A percentile compares a stretch with the other conserved stretches of the same genome.
These are phyloP conservation scores for Oryza longistaminata DNA, from an alignment of 176 grass and related monocot genomes.

Conservation along the genomic window DNA sequence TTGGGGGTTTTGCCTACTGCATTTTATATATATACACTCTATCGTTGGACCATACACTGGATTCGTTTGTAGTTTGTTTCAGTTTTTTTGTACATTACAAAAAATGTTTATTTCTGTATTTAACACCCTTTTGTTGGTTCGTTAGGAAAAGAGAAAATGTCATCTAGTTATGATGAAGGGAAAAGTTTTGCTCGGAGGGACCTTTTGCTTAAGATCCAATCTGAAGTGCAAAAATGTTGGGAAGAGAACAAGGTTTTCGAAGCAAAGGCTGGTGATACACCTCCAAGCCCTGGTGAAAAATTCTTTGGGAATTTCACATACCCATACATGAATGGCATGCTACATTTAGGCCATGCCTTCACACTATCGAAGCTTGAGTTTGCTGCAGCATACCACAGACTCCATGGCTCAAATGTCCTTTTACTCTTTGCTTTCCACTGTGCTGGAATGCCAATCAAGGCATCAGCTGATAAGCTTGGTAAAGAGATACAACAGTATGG, in stretches of 20 bases:
- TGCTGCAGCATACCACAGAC: constrained; percentile 59
- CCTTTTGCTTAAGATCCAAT: constrained; percentile 51
- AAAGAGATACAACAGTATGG: constrained; percentile 60
- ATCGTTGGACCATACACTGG: not conserved
- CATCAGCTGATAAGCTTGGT: constrained; percentile 62
- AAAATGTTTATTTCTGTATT: not conserved
- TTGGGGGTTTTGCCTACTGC: not conserved
- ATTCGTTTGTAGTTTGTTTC: not conserved
- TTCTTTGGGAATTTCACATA: constrained; percentile 81
- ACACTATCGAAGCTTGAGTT: constrained; percentile 60
- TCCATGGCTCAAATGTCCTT: constrained; percentile 66
- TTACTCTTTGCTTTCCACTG: constrained; percentile 76
- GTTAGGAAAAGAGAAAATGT: constrained; percentile 39
- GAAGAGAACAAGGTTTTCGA: constrained; percentile 60
- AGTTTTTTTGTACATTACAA: not conserved
- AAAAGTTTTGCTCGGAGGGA: constrained; percentile 53
- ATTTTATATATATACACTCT: not conserved
- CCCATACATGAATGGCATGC: constrained; percentile 83
- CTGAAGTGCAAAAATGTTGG: constrained; percentile 41
- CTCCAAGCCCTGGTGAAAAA: constrained; percentile 47
- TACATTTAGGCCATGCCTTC: constrained; percentile 78
- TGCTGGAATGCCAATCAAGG: constrained; percentile 88
- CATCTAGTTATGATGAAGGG: constrained; percentile 38
- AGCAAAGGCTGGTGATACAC: constrained; percentile 31
- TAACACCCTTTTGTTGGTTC: not conserved